phyloP scores from a whole-genome alignment of 306 rosid species.

The Prunus fruticosa region DNA sequence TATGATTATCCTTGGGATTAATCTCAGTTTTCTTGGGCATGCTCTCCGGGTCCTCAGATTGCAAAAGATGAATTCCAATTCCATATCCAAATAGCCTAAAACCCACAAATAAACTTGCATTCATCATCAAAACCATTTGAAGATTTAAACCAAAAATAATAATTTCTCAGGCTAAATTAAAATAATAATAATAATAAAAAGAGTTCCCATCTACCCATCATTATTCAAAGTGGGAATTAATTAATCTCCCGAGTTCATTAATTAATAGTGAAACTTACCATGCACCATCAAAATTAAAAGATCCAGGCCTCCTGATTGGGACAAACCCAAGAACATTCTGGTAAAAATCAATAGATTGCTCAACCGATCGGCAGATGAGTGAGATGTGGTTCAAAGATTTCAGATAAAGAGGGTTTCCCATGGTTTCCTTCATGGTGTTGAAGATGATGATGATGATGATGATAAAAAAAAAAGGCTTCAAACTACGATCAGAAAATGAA shows the following conservation, averaged over 20 bases:
- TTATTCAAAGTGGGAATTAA: not conserved
- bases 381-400: conserved; percentile 90
- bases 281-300: conserved; percentile 81
- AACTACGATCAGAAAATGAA: not conserved
- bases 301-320: conserved; percentile 87
- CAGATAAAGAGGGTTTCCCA: conserved; percentile 74
- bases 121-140: not conserved
- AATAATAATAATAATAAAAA: not conserved
- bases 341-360: conserved; percentile 64
- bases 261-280: conserved; percentile 42
- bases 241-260: not conserved
- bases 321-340: conserved; percentile 76
- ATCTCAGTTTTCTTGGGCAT: conserved; percentile 57
- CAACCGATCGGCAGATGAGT: conserved; percentile 59
- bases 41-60: conserved; percentile 49
- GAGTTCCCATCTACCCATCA: not conserved
- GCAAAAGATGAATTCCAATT: conserved; percentile 84
- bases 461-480: not conserved
- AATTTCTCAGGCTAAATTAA: not conserved
- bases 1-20: conserved; percentile 91
- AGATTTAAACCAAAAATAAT: not conserved
- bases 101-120: not conserved
- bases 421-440: conserved; percentile 56
- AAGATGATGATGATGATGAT: not conserved
- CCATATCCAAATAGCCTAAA: conserved; percentile 81